phyloP scores from a whole-genome alignment of 2,329 filamentous ascomycete species.

The Cladosporium halotolerans region DNA sequence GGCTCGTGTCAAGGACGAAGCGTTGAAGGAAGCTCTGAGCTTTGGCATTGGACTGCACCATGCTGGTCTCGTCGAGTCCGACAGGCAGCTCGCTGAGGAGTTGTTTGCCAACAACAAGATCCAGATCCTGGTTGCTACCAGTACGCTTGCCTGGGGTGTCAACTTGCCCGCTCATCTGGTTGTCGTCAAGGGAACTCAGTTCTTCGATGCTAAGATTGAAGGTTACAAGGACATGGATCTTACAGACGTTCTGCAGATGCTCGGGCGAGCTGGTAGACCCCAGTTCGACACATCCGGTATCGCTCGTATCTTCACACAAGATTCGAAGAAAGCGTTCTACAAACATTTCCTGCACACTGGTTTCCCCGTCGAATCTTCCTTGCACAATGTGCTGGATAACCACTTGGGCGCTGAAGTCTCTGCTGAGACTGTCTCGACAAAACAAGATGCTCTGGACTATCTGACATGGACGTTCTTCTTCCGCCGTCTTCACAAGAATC shows the following conservation, averaged over 20 bases:
- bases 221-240: constrained; percentile 98
- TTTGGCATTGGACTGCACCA: constrained; percentile 98
- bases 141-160: constrained; percentile 95
- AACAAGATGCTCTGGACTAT: constrained; percentile 96
- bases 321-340: constrained; percentile 97
- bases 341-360: constrained; percentile 98
- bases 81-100: constrained; percentile 86
- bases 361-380: constrained; percentile 91
- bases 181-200: constrained; percentile 96
- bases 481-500: constrained; percentile 92
- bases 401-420: constrained; percentile 93
- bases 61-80: constrained; percentile 90
- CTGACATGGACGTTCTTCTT: constrained; percentile 99
- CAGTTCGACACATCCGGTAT: constrained; percentile 96
- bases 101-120: constrained; percentile 97
- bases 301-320: constrained; percentile 93
- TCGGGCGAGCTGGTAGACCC: constrained; percentile 87
- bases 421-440: constrained; percentile 83
- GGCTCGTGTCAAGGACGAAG: constrained; percentile 85
- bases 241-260: constrained; percentile 96
- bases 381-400: constrained; percentile 95
- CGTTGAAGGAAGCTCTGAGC: constrained; percentile 84
- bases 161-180: constrained; percentile 95
- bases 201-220: constrained; percentile 95
- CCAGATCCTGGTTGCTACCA: constrained; percentile 91